Percentiles rank a stretch among this genome's conserved stretches.
These are phyloP conservation scores for Gilbertella persicaria DNA, from an alignment of 371 early-diverging fungal species.

Conservation along the genomic window DNA sequence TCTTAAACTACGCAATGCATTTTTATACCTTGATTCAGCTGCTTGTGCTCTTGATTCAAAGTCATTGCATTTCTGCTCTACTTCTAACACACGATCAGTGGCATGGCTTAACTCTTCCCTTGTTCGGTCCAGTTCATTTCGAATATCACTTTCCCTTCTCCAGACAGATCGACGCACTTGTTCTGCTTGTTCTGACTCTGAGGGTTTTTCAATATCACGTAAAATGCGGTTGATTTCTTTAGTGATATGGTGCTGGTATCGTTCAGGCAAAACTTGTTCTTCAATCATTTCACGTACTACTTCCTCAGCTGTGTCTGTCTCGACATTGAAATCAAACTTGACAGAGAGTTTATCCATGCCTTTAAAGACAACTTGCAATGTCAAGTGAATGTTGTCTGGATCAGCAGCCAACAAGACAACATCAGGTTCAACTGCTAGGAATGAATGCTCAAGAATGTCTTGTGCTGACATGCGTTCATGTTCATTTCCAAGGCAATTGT, in stretches of 20 bases:
- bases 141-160: slow-evolving; percentile 44
- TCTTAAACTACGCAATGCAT: slow-evolving; percentile 27
- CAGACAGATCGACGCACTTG: slow-evolving; percentile 32
- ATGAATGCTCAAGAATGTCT: slow-evolving; percentile 80
- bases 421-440: slow-evolving; percentile 81
- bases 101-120: slow-evolving; percentile 30
- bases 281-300: slow-evolving; percentile 92
- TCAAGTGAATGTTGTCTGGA: slow-evolving; percentile 65
- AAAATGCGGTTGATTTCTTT: slow-evolving; percentile 85
- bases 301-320: slow-evolving; percentile 88
- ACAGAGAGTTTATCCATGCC: slow-evolving; percentile 81
- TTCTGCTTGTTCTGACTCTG: slow-evolving; percentile 42
- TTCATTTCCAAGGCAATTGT: slow-evolving; percentile 71
- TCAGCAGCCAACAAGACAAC: slow-evolving; percentile 65
- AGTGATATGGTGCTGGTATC: slow-evolving; percentile 77
- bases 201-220: slow-evolving; percentile 64
- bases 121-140: slow-evolving; percentile 37
- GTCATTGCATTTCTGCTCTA: slow-evolving; percentile 33
- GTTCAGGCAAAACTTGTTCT: slow-evolving; percentile 74
- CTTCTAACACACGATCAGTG: slow-evolving; percentile 33
- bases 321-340: slow-evolving; percentile 87
- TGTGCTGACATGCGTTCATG: slow-evolving; percentile 69
- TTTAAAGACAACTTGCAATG: slow-evolving; percentile 80
- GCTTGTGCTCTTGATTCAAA: slow-evolving; percentile 26
- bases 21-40: slow-evolving; percentile 36